Evolutionary conservation across 164 flowering plant species (phyloP).

Genomic region (Litsea cubeba): DNA sequence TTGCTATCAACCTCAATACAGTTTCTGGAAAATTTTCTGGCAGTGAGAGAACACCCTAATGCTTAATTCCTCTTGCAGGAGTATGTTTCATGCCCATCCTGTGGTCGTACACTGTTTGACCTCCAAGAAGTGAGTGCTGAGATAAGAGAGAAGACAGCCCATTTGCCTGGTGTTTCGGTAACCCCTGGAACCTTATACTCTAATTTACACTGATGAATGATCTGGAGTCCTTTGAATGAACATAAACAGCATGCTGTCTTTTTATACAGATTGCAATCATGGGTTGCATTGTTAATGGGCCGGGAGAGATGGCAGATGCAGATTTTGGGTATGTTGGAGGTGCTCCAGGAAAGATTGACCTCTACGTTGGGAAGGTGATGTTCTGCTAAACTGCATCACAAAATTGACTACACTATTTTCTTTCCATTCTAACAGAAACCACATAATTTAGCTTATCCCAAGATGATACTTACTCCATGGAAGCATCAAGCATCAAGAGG

Average conservation of each 20-base stretch:
- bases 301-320: slow-evolving; percentile 99
- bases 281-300: slow-evolving; percentile 99
- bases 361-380: slow-evolving; percentile 91
- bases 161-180: slow-evolving; percentile 98
- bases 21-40: slow-evolving; percentile 1
- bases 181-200: slow-evolving; percentile 8
- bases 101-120: slow-evolving; percentile 94
- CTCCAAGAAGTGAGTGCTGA: slow-evolving; percentile 96
- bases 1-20: background rate
- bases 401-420: too few relatives aligned
- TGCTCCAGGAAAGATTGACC: slow-evolving; percentile 97
- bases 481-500: too few relatives aligned
- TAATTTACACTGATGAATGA: background rate
- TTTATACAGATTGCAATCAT: slow-evolving; percentile 83
- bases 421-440: too few relatives aligned
- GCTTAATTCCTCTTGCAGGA: slow-evolving; percentile 49
- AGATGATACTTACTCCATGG: too few relatives aligned
- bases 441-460: too few relatives aligned
- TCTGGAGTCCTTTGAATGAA: background rate
- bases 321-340: slow-evolving; percentile 99
- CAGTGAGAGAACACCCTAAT: background rate
- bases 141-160: slow-evolving; percentile 91
- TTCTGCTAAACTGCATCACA: background rate
- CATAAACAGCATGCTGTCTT: background rate
- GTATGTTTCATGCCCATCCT: slow-evolving; percentile 97